Percentiles rank a stretch among this genome's conserved stretches.
Evolutionary conservation across 2,329 filamentous ascomycete species (phyloP).

Genomic region (Clarireedia monteithiana): DNA sequence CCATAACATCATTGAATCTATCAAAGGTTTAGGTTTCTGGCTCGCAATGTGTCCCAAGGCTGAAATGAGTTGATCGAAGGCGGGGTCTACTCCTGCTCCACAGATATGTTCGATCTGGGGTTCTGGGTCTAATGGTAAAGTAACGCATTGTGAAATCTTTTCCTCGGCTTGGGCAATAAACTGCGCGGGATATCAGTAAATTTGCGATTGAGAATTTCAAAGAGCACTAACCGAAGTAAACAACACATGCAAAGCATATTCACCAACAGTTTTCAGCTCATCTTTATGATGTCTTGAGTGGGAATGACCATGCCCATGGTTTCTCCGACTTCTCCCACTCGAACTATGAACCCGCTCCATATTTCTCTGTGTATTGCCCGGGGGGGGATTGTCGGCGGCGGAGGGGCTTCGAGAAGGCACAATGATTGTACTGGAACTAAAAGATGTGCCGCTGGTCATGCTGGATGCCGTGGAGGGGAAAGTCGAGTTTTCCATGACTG

Average conservation of each 20-base stretch:
- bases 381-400: conserved; percentile 37
- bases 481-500: conserved; percentile 25
- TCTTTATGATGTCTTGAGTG: conserved; percentile 57
- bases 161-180: conserved; percentile 97
- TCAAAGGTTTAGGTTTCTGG: conserved; percentile 87
- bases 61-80: conserved; percentile 89
- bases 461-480: conserved; percentile 22
- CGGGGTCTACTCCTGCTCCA: conserved; percentile 77
- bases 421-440: conserved; percentile 25
- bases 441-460: conserved; percentile 23
- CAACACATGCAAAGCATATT: conserved; percentile 93
- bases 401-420: conserved; percentile 32
- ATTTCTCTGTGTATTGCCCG: conserved; percentile 41
- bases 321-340: conserved; percentile 54
- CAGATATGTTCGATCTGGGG: conserved; percentile 84
- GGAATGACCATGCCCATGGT: conserved; percentile 62
- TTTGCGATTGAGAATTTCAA: not conserved
- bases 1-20: conserved; percentile 98
- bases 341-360: conserved; percentile 55
- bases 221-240: conserved; percentile 69
- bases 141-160: conserved; percentile 84
- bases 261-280: conserved; percentile 88
- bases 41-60: conserved; percentile 92
- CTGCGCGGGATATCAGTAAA: conserved; percentile 34
- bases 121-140: conserved; percentile 70